A percentile compares a stretch with the other conserved stretches of the same genome.
Evolutionary conservation across 306 rosid genomes (phyloP).

Genomic region (Vigna angularis): DNA sequence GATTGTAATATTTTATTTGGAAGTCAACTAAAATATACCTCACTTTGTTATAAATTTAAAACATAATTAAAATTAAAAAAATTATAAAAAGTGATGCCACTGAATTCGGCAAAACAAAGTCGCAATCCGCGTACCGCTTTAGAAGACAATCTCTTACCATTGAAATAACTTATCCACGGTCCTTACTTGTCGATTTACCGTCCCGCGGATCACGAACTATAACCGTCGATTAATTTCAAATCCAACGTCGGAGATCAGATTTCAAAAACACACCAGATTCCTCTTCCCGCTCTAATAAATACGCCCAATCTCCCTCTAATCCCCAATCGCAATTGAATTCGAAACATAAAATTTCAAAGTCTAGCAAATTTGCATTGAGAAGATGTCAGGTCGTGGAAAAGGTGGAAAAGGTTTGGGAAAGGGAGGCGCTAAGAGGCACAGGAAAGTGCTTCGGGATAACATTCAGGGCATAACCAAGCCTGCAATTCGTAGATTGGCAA

Average conservation of each 20-base stretch:
- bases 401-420: conserved; percentile 52
- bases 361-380: not conserved
- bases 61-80: too few species aligned
- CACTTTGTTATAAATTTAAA: too few species aligned
- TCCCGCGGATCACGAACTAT: not conserved
- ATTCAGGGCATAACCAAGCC: conserved; percentile 34
- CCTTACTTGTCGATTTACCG: not conserved
- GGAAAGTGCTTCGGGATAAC: conserved; percentile 46
- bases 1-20: too few species aligned
- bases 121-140: not conserved
- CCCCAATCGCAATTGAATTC: not conserved
- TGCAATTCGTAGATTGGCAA: conserved; percentile 49
- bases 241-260: not conserved
- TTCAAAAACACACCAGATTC: not conserved
- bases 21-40: too few species aligned
- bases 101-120: not conserved
- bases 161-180: conserved; percentile 2
- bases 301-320: not conserved
- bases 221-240: not conserved
- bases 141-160: not conserved
- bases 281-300: not conserved
- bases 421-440: conserved; percentile 53
- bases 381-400: conserved; percentile 50
- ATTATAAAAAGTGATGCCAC: too few species aligned
- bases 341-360: not conserved